A percentile compares a stretch with the other conserved stretches of the same genome.
These are phyloP conservation scores for Cyclotella choctawhatcheeana DNA, from an alignment of 108 stramenopile species.

Conservation along the genomic window DNA sequence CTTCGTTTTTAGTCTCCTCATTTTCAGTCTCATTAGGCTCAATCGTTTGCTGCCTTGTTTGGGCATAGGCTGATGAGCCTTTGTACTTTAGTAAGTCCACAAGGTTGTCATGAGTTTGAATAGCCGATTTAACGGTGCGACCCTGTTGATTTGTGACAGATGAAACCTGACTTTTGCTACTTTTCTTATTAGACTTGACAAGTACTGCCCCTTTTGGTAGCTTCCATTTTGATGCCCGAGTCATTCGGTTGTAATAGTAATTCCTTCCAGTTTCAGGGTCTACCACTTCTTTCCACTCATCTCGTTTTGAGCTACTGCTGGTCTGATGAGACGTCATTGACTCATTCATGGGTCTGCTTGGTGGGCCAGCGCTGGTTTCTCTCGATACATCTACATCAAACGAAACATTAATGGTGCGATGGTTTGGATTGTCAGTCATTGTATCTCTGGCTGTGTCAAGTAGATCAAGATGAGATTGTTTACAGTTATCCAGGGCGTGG, in stretches of 20 bases:
- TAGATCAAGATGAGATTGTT: background rate
- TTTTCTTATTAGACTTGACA: conserved; percentile 11
- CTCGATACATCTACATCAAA: background rate
- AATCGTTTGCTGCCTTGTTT: too few relatives aligned
- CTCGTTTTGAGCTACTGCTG: background rate
- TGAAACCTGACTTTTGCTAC: background rate
- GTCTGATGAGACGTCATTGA: conserved; percentile 1
- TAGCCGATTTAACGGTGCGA: background rate
- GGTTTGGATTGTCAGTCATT: background rate
- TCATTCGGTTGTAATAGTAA: conserved; percentile 91
- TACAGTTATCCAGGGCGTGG: background rate
- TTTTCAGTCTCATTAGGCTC: background rate
- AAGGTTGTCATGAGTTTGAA: background rate
- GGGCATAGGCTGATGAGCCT: too few relatives aligned
- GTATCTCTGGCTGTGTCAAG: background rate
- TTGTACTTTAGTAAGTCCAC: too few relatives aligned
- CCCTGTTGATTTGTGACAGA: background rate
- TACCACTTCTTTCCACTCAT: conserved; percentile 70
- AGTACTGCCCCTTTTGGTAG: conserved; percentile 57
- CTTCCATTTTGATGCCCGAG: conserved; percentile 91
- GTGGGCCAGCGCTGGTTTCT: background rate
- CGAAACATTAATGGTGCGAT: background rate
- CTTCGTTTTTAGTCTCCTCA: background rate
- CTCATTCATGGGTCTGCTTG: conserved; percentile 2
- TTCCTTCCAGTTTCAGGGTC: conserved; percentile 83